phyloP scores from a whole-genome alignment of 768 basidiomycete species.

The Boletus bicolor region DNA sequence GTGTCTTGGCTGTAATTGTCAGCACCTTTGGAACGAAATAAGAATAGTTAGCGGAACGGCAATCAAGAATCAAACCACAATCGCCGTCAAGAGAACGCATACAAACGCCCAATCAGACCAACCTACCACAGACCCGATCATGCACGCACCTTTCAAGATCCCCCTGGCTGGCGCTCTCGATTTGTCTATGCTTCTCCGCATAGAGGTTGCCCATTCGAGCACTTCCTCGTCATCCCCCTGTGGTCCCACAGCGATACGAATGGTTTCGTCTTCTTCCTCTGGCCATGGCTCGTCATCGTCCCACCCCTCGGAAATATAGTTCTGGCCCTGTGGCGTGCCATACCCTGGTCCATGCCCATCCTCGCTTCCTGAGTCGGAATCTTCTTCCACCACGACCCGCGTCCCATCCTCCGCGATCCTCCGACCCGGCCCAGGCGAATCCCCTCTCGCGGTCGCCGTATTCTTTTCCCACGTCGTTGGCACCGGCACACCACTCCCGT shows the following conservation, averaged over 20 bases:
- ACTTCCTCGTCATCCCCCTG: conserved; percentile 49
- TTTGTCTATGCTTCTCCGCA: conserved; percentile 72
- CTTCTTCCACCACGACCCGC: conserved; percentile 64
- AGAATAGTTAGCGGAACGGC: neutral
- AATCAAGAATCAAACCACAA: neutral
- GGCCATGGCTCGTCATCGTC: conserved; percentile 82
- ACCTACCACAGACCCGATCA: neutral
- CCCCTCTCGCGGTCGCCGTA: conserved; percentile 56
- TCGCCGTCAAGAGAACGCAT: neutral
- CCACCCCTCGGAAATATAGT: conserved; percentile 60
- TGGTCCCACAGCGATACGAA: conserved; percentile 38
- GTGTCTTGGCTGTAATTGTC: conserved; percentile 62
- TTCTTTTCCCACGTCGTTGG: conserved; percentile 80
- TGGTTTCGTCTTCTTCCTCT: conserved; percentile 70
- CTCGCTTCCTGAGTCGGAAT: conserved; percentile 58
- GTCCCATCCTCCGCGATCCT: conserved; percentile 65
- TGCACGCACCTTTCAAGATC: conserved; percentile 69
- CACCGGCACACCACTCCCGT: conserved; percentile 37
- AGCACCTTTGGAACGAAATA: conserved; percentile 47
- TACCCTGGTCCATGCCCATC: conserved; percentile 42
- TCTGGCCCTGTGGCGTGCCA: conserved; percentile 34
- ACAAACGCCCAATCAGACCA: conserved; percentile 7
- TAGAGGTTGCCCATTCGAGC: conserved; percentile 74
- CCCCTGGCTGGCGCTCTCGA: conserved; percentile 67
- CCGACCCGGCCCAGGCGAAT: conserved; percentile 43